These are phyloP conservation scores for Mrakia gelida DNA, from an alignment of 768 basidiomycete genomes.

Conservation along the genomic window DNA sequence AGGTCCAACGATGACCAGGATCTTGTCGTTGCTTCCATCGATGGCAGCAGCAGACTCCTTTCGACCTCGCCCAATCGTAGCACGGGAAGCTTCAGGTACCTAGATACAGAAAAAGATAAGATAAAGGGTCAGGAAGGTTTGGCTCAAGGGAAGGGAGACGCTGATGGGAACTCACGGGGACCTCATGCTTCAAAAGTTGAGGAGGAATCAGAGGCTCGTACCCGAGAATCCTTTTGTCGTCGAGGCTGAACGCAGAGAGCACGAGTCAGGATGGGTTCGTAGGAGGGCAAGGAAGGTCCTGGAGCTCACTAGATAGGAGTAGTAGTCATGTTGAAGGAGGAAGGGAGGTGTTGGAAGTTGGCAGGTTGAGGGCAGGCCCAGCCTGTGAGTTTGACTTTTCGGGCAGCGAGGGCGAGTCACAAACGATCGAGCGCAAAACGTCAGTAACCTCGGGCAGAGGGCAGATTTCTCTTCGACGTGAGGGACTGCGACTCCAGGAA, in stretches of 20 bases:
- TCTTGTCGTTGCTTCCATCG: conserved; percentile 74
- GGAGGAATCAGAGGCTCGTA: conserved; percentile 97
- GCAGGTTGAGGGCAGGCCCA: too few relatives aligned
- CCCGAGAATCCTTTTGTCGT: conserved; percentile 29
- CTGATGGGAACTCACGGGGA: conserved; percentile 52
- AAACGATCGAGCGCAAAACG: too few relatives aligned
- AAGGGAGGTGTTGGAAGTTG: too few relatives aligned
- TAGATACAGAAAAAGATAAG: not conserved
- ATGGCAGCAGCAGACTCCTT: conserved; percentile 72
- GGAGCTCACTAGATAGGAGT: too few relatives aligned
- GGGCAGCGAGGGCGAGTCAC: too few relatives aligned
- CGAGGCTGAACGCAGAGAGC: not conserved
- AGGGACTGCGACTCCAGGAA: too few relatives aligned
- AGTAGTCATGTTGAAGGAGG: too few relatives aligned
- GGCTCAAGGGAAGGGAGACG: not conserved
- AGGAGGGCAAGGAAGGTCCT: too few relatives aligned
- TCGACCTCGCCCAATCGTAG: conserved; percentile 73
- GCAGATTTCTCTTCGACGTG: too few relatives aligned
- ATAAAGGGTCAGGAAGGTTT: not conserved
- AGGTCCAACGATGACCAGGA: conserved; percentile 89
- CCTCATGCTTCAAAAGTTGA: conserved; percentile 80
- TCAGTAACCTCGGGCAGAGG: too few relatives aligned
- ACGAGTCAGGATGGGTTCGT: too few relatives aligned
- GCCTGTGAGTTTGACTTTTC: too few relatives aligned
- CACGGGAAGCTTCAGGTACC: conserved; percentile 50